Conservation (phyloP, 768 basidiomycete genomes). For the Boletus pseudo-olivaceus region DNA sequence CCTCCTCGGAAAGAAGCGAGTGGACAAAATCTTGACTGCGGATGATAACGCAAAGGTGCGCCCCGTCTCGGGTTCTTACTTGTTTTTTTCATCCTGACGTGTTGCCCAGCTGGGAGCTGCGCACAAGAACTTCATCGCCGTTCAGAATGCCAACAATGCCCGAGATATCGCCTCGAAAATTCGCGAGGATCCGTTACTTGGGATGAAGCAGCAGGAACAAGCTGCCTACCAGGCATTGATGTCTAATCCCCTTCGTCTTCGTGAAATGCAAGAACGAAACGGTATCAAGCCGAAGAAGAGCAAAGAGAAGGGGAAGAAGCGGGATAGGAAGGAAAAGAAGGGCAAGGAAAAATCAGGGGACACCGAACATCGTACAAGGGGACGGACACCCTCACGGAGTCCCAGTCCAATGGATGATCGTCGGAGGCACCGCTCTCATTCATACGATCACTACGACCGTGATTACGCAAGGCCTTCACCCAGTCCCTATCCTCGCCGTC, state of each 20-base stretch:
- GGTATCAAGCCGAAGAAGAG: constrained; percentile 82
- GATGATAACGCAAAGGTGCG: constrained; percentile 87
- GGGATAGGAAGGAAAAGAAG: constrained; percentile 48
- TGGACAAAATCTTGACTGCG: constrained; percentile 90
- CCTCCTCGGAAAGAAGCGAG: constrained; percentile 93
- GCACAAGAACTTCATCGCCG: constrained; percentile 90
- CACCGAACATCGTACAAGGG: constrained; percentile 34
- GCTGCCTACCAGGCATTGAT: constrained; percentile 83
- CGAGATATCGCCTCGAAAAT: constrained; percentile 92
- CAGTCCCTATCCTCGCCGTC: constrained; percentile 44
- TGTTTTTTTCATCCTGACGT: constrained; percentile 1
- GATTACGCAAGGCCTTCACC: constrained; percentile 37
- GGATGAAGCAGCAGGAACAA: constrained; percentile 97
- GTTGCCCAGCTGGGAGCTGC: constrained; percentile 67
- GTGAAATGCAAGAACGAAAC: constrained; percentile 74
- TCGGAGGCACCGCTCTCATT: constrained; percentile 30
- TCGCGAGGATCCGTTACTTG: constrained; percentile 94
- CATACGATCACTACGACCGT: constrained; percentile 27
- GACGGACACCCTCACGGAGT: constrained; percentile 30
- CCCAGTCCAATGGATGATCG: constrained; percentile 26
- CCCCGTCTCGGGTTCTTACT: not conserved
- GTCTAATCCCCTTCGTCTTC: constrained; percentile 80
- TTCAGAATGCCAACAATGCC: constrained; percentile 87
- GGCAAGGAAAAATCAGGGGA: constrained; percentile 22
- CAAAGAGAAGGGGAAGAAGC: constrained; percentile 56